These are phyloP conservation scores for Geranium brycei DNA, from an alignment of 345 rosid genomes.

Conservation along the genomic window DNA sequence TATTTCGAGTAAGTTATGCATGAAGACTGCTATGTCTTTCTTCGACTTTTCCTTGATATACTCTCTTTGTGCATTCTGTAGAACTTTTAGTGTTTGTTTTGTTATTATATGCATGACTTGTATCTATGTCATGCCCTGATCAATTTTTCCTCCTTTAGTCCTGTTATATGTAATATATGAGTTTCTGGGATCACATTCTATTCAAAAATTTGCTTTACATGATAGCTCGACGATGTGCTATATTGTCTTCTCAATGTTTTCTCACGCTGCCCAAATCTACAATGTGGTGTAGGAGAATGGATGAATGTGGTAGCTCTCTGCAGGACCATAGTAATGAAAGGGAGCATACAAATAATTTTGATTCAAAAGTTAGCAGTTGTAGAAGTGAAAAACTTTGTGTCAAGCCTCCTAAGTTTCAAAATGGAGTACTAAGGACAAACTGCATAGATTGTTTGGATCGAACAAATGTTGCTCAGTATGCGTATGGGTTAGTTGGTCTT, in stretches of 20 bases:
- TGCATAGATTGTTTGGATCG: slow-evolving; percentile 98
- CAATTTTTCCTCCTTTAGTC: too few species aligned
- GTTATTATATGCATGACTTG: too few species aligned
- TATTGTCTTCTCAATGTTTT: neutral
- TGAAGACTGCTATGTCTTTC: neutral
- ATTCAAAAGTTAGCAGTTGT: slow-evolving; percentile 16
- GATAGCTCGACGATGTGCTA: too few species aligned
- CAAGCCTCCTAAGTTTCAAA: slow-evolving; percentile 52
- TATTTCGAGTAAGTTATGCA: slow-evolving; percentile 37
- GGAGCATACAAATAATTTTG: slow-evolving; percentile 22
- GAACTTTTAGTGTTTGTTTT: too few species aligned
- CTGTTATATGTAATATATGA: neutral
- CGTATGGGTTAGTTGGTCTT: slow-evolving; percentile 76
- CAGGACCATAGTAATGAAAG: slow-evolving; percentile 19
- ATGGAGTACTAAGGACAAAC: slow-evolving; percentile 81
- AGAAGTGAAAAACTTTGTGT: slow-evolving; percentile 19
- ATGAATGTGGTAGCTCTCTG: slow-evolving; percentile 19
- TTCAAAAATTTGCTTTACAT: neutral
- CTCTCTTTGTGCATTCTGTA: too few species aligned
- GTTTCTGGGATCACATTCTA: neutral
- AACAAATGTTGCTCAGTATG: slow-evolving; percentile 94
- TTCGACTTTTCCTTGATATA: too few species aligned
- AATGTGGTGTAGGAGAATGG: slow-evolving; percentile 35
- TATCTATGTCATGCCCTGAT: too few species aligned
- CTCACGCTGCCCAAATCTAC: slow-evolving; percentile 6